These are phyloP conservation scores for Triangularia verruculosa DNA, from an alignment of 2,329 filamentous ascomycete species.

Conservation along the genomic window DNA sequence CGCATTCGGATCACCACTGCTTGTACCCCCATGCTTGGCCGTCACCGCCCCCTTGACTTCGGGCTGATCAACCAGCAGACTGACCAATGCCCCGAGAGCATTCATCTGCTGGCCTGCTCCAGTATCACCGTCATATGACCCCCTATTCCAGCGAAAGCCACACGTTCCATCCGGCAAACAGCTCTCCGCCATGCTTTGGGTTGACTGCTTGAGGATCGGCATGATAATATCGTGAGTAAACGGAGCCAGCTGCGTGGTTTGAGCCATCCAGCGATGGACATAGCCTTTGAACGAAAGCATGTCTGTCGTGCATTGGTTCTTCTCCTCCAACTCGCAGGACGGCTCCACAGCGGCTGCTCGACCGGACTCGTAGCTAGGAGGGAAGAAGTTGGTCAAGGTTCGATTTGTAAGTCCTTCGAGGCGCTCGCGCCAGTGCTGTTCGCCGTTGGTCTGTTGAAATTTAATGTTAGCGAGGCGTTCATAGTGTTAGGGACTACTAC, in stretches of 20 bases:
- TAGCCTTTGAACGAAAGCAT: constrained; percentile 58
- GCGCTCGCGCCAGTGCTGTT: constrained; percentile 49
- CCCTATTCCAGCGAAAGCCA: constrained; percentile 48
- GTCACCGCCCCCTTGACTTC: constrained; percentile 33
- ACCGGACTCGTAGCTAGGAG: constrained; percentile 7
- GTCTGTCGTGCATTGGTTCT: constrained; percentile 53
- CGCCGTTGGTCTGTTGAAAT: constrained; percentile 41
- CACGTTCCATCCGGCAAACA: constrained; percentile 48
- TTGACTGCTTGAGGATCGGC: constrained; percentile 44
- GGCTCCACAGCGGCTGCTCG: constrained; percentile 44
- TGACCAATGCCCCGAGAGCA: constrained; percentile 47
- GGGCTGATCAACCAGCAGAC: constrained; percentile 37
- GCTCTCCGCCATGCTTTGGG: constrained; percentile 44
- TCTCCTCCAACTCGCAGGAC: constrained; percentile 49
- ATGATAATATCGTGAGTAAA: constrained; percentile 43
- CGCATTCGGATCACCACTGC: constrained; percentile 33
- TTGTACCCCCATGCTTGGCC: constrained; percentile 44
- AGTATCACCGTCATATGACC: constrained; percentile 44
- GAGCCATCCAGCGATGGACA: constrained; percentile 49
- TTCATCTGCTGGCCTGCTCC: constrained; percentile 54
- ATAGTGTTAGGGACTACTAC: neutral
- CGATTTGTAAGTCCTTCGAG: constrained; percentile 46
- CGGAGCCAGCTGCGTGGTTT: constrained; percentile 47
- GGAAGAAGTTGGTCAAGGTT: constrained; percentile 34
- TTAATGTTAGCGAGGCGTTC: constrained; percentile 7